A percentile compares a stretch with the other conserved stretches of the same genome.
phyloP scores from a whole-genome alignment of 2,329 filamentous ascomycete species.

The Rhexocercosporidium sp. region DNA sequence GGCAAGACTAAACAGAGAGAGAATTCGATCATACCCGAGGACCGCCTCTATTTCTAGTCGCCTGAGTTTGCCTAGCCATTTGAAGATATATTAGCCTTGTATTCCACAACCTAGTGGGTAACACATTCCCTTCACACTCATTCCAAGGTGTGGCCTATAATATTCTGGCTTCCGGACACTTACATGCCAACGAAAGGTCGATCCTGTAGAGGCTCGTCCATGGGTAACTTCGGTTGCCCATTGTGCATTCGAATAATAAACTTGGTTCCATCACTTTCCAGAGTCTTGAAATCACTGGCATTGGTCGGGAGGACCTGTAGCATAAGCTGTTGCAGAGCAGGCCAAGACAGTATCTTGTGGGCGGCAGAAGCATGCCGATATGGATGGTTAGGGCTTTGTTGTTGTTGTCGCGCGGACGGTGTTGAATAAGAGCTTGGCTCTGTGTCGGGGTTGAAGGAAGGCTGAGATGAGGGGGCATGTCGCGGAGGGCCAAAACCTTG shows the following conservation, averaged over 20 bases:
- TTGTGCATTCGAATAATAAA: constrained; percentile 44
- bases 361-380: constrained; percentile 46
- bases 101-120: not conserved
- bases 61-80: constrained; percentile 39
- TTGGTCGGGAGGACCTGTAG: constrained; percentile 44
- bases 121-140: not conserved
- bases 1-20: not conserved
- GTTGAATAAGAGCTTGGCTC: constrained; percentile 35
- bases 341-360: constrained; percentile 59
- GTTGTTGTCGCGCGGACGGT: constrained; percentile 21
- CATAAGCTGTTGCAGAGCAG: constrained; percentile 48
- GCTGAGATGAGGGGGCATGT: constrained; percentile 35
- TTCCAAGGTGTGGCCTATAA: not conserved
- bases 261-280: constrained; percentile 46
- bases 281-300: constrained; percentile 42
- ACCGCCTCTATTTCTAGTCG: constrained; percentile 35
- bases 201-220: constrained; percentile 35
- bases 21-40: constrained; percentile 21
- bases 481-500: constrained; percentile 32
- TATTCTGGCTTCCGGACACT: not conserved
- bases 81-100: not conserved
- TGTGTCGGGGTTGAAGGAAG: constrained; percentile 30
- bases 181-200: constrained; percentile 35
- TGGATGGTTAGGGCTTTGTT: constrained; percentile 30
- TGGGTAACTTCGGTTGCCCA: constrained; percentile 29